Base-by-base conservation (phyloP, 2,329 filamentous ascomycete genomes). In the Sphaceloma murrayae region DNA sequence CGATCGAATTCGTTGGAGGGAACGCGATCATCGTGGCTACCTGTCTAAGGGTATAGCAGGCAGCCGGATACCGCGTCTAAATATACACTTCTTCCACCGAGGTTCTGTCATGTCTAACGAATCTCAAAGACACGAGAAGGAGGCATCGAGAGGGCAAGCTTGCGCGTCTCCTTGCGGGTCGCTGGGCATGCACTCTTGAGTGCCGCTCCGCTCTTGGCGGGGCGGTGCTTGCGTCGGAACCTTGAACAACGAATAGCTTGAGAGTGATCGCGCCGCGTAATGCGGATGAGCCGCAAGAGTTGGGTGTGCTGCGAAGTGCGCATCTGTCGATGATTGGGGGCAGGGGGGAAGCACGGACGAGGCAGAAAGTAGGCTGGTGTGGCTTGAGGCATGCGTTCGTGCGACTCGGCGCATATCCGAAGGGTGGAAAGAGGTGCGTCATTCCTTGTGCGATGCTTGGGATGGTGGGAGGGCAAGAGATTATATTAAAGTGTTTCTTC, bases 231-330 rank as follows among this genome's bases (percentile, higher is more conserved):
- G n/a, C n/a, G n/a, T n/a, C n/a, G n/a, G n/a, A n/a, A n/a, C n/a
- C n/a, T n/a, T n/a, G n/a, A n/a, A n/a, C n/a, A n/a, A n/a, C n/a
- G n/a, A n/a, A n/a, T n/a, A n/a, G n/a, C n/a, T n/a, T n/a, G n/a
- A n/a, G 8, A 32, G 30, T 36, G 33, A 36, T 36, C 33, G 16
- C 36, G 36, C 36, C 34, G 36, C 36, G 36, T 40, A n/a, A 40
- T 40, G 36, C 24, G 24, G 10, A 40, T 40, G 36, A 40, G 36
- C 36, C 36, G 22, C 36, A 5, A 24, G 17, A 7, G 10, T 16
- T n/a, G n/a, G n/a, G n/a, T n/a, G n/a, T n/a, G n/a, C n/a, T n/a
- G n/a, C n/a, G n/a, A n/a, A n/a, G n/a, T n/a, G n/a, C n/a, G n/a
- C n/a, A n/a, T n/a, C n/a, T n/a, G n/a, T n/a, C n/a, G 31, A 13